Evolutionary conservation across 1,284 basidiomycete species (phyloP), one percentile per base, ranked within the genome.

Genomic region (Ustilago shanxiensis): DNA sequence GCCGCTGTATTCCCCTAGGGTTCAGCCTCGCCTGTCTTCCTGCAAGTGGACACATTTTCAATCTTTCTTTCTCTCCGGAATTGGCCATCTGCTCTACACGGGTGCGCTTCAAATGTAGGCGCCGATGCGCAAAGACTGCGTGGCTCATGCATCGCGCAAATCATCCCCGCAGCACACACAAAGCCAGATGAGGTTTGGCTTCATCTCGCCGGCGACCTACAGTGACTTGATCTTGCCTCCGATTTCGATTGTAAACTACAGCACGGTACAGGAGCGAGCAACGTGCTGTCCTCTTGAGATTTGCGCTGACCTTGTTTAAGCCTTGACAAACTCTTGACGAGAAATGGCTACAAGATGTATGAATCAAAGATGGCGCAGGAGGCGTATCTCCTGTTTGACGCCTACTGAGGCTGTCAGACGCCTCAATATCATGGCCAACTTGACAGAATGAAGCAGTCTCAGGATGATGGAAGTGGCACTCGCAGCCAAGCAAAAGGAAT

Each of bases 81-180:
- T 50, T 59, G 45, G 57, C 57, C 45, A 41, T 56, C 26, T 10
- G 45, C n/a, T n/a, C n/a, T n/a, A n/a, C n/a, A n/a, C n/a, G n/a
- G n/a, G n/a, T n/a, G 33, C 4, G 39, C 1, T 22, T 22, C 53
- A 39, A 50, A 47, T 58, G 56, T 58, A 31, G 57, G 18, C 4
- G 57, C 57, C 45, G 45, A 58, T 58, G 56, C 14, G 31, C 52
- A 47, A 11, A 11, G 31, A 33, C 31, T 33, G 49, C 28, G 24
- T n/a, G 4, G 16, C 24, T n/a, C 31, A 33, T 52, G 50, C 50
- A 52, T 20, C 28, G 16, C 31, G 29, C 14, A 52, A 33, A 52
- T 52, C 50, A 35, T 44, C 50, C 50, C 31, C 47, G 47, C 47
- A 51, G 29, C 35, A 16, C 31, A 16, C 18, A 18, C 13, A 29